phyloP scores from a whole-genome alignment of 1,284 basidiomycete genomes.

The Sphaerobolus stellatus region DNA sequence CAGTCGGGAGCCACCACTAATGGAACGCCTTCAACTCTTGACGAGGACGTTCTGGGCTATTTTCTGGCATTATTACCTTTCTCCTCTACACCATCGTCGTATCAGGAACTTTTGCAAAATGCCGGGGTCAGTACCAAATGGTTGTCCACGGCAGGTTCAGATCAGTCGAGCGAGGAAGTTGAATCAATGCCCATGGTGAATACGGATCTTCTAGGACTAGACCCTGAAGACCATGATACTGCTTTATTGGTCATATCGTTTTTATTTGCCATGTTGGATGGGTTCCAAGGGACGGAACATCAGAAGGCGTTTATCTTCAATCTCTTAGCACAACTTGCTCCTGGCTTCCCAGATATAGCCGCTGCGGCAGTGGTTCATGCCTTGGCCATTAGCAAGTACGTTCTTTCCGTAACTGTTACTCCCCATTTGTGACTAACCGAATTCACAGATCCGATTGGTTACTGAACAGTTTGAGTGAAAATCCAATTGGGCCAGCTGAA shows the following conservation, averaged over 20 bases:
- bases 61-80: slow-evolving; percentile 79
- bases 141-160: slow-evolving; percentile 34
- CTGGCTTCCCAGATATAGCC: slow-evolving; percentile 71
- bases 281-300: slow-evolving; percentile 76
- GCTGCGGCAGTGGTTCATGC: slow-evolving; percentile 61
- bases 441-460: slow-evolving; percentile 68
- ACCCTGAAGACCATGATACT: slow-evolving; percentile 52
- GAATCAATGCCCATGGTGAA: slow-evolving; percentile 55
- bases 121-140: slow-evolving; percentile 56
- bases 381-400: slow-evolving; percentile 10
- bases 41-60: slow-evolving; percentile 69
- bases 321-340: slow-evolving; percentile 74
- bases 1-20: background rate
- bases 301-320: slow-evolving; percentile 82
- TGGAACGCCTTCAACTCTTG: slow-evolving; percentile 9
- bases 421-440: slow-evolving; percentile 8
- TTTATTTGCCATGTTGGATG: slow-evolving; percentile 71
- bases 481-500: slow-evolving; percentile 72
- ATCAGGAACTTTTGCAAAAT: slow-evolving; percentile 59
- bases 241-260: slow-evolving; percentile 78
- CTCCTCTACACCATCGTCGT: slow-evolving; percentile 55
- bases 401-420: slow-evolving; percentile 12
- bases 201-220: slow-evolving; percentile 58
- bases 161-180: slow-evolving; percentile 44
- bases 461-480: slow-evolving; percentile 77